Conservation (phyloP, 805 yeast genomes). For the Ogataea wickerhamii region DNA sequence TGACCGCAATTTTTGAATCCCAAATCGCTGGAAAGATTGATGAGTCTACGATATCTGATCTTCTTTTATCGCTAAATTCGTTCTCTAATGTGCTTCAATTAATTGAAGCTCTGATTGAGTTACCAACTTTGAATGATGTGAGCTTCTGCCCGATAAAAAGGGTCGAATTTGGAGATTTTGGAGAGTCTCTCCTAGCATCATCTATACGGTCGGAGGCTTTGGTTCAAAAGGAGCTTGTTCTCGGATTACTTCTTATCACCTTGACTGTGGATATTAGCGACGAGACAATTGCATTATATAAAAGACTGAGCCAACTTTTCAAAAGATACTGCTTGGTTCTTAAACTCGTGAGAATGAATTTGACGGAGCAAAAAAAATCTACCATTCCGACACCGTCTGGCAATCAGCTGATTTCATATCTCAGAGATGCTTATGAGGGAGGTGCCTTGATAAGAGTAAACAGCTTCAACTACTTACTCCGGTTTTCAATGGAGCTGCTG, state of each 20-base stretch:
- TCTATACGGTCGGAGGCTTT: slow-evolving; percentile 18
- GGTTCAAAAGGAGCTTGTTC: slow-evolving; percentile 19
- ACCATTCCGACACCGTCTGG: neutral
- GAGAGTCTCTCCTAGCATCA: slow-evolving; percentile 19
- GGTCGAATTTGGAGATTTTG: slow-evolving; percentile 24
- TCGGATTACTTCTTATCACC: slow-evolving; percentile 28
- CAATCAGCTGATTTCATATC: slow-evolving; percentile 11
- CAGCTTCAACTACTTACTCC: slow-evolving; percentile 24
- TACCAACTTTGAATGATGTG: slow-evolving; percentile 24
- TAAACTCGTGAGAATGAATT: slow-evolving; percentile 6
- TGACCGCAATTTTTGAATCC: slow-evolving; percentile 40
- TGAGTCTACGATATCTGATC: slow-evolving; percentile 32
- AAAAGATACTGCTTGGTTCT: slow-evolving; percentile 10
- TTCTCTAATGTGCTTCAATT: slow-evolving; percentile 35
- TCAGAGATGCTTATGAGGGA: slow-evolving; percentile 16
- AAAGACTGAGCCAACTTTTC: slow-evolving; percentile 14
- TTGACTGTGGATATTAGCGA: slow-evolving; percentile 32
- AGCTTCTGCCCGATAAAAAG: slow-evolving; percentile 19
- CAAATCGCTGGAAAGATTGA: slow-evolving; percentile 41
- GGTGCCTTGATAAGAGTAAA: slow-evolving; percentile 25
- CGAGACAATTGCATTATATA: slow-evolving; percentile 22
- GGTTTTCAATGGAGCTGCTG: slow-evolving; percentile 14
- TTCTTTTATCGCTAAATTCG: slow-evolving; percentile 39
- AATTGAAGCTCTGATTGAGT: slow-evolving; percentile 35
- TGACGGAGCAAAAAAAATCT: slow-evolving; percentile 1